Evolutionary conservation across 305 asterid species (phyloP).

Genomic region (Fraxinus ornus): DNA sequence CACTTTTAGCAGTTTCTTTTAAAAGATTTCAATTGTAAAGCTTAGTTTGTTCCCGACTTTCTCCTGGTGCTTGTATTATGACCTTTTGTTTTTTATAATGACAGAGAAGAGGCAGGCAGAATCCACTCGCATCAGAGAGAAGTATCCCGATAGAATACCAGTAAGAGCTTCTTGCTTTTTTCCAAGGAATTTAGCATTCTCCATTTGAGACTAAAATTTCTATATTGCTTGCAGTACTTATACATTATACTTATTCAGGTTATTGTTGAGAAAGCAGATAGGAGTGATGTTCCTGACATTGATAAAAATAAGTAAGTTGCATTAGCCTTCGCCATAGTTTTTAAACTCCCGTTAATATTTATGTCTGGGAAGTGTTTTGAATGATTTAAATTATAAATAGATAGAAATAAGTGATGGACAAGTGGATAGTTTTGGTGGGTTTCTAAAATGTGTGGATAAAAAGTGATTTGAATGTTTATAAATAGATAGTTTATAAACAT

Average conservation of each 20-base stretch:
- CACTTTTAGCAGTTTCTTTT: not conserved
- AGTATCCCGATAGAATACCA: slow-evolving; percentile 63
- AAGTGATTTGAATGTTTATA: not conserved
- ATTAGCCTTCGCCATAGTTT: not conserved
- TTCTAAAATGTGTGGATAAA: not conserved
- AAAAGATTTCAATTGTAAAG: not conserved
- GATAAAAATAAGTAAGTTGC: slow-evolving; percentile 62
- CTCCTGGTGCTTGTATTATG: not conserved
- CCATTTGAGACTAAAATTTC: slow-evolving; percentile 6
- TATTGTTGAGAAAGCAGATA: slow-evolving; percentile 64
- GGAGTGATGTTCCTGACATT: slow-evolving; percentile 55
- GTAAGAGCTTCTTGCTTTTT: slow-evolving; percentile 32
- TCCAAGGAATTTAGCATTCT: not conserved
- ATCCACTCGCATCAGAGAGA: slow-evolving; percentile 51
- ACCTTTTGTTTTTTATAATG: slow-evolving; percentile 12
- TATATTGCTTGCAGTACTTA: not conserved
- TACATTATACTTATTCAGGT: slow-evolving; percentile 33
- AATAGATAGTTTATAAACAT: not conserved
- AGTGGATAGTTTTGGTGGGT: not conserved
- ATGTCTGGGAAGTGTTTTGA: not conserved
- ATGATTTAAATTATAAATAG: not conserved
- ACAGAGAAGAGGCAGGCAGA: slow-evolving; percentile 57
- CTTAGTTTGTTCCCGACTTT: slow-evolving; percentile 4
- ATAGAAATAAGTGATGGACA: not conserved
- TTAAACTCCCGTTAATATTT: not conserved